phyloP scores from a whole-genome alignment of 2,329 filamentous ascomycete genomes.

The Knoxdaviesia capensis region DNA sequence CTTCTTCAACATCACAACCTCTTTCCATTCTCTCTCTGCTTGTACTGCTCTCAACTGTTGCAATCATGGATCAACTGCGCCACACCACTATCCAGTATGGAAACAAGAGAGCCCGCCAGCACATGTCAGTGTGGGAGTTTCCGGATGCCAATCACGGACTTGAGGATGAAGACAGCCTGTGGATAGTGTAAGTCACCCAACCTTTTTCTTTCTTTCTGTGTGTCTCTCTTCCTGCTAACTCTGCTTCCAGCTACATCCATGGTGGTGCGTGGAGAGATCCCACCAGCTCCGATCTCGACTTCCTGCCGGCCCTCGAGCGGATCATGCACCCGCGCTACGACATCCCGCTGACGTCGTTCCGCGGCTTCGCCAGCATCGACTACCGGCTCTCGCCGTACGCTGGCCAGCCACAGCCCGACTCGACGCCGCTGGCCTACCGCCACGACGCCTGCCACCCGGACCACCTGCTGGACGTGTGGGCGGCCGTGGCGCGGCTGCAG shows the following conservation, averaged over 20 bases:
- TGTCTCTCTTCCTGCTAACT: slow-evolving; percentile 41
- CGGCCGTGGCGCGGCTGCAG: slow-evolving; percentile 27
- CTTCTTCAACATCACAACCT: too few relatives aligned
- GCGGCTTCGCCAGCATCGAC: slow-evolving; percentile 22
- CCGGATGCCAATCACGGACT: too few relatives aligned
- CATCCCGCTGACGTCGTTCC: slow-evolving; percentile 29
- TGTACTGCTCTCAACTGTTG: too few relatives aligned
- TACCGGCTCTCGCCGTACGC: slow-evolving; percentile 38
- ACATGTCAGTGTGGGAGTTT: too few relatives aligned
- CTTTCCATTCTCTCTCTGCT: too few relatives aligned
- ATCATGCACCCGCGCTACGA: slow-evolving; percentile 26
- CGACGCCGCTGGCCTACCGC: slow-evolving; percentile 7
- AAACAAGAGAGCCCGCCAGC: too few relatives aligned
- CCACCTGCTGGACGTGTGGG: slow-evolving; percentile 34
- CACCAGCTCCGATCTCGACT: slow-evolving; percentile 1
- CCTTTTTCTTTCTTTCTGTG: slow-evolving; percentile 3
- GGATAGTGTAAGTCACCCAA: not conserved
- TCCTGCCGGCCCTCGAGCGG: slow-evolving; percentile 9
- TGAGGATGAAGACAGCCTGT: slow-evolving; percentile 3
- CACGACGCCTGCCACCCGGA: slow-evolving; percentile 33
- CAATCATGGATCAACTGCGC: too few relatives aligned
- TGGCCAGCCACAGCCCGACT: slow-evolving; percentile 16
- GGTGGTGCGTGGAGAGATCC: slow-evolving; percentile 9
- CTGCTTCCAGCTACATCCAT: slow-evolving; percentile 8
- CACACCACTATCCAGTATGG: too few relatives aligned